These are phyloP conservation scores for Capsella rubella DNA, from an alignment of 441 rosid species.

Conservation along the genomic window DNA sequence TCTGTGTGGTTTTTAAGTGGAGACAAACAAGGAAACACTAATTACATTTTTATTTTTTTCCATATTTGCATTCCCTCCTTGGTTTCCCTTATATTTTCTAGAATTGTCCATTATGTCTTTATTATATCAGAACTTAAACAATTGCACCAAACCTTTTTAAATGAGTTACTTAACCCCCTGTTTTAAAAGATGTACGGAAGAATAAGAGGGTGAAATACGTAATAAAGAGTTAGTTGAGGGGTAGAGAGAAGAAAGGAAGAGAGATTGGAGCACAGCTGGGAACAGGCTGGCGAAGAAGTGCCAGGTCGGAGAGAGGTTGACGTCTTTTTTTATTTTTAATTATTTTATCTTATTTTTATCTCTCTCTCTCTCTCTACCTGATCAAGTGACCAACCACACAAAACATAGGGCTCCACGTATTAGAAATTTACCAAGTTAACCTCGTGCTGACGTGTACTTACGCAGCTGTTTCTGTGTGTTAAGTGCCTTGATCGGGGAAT, in stretches of 20 bases:
- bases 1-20: conserved; percentile 28
- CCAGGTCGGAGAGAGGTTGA: conserved; percentile 51
- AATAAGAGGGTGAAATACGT: conserved; percentile 2
- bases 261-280: conserved; percentile 61
- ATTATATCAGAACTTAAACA: background rate
- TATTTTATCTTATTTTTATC: background rate
- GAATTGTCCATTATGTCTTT: background rate
- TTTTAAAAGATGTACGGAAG: background rate
- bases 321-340: conserved; percentile 33
- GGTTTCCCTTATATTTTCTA: conserved; percentile 13
- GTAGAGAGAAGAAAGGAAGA: conserved; percentile 23
- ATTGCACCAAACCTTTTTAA: background rate
- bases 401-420: conserved; percentile 32
- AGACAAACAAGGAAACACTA: conserved; percentile 23
- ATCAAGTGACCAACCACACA: conserved; percentile 46
- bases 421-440: conserved; percentile 5
- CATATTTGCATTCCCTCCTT: conserved; percentile 33
- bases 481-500: conserved; percentile 32
- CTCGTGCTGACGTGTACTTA: conserved; percentile 32
- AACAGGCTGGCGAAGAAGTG: conserved; percentile 56
- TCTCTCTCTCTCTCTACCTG: conserved; percentile 43
- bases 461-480: conserved; percentile 12
- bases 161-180: background rate
- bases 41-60: conserved; percentile 21
- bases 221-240: conserved; percentile 16